Evolutionary conservation across 1,139 yeast species (phyloP).

Genomic region (Nakaseomyces glabratus): DNA sequence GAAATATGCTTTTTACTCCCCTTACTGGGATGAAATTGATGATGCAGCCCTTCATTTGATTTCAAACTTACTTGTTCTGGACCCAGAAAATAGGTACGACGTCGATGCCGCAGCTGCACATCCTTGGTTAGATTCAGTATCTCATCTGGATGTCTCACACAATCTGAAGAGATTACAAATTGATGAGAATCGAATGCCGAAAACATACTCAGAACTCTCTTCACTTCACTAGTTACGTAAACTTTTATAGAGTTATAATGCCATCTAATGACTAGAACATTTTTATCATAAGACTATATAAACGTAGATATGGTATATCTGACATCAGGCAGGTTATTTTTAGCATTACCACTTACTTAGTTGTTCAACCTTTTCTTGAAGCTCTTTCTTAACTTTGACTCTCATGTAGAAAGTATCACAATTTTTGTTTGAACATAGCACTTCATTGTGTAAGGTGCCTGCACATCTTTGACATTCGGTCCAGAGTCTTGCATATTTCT

Average conservation of each 20-base stretch:
- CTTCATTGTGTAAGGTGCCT: slow-evolving; percentile 92
- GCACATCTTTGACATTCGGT: slow-evolving; percentile 98
- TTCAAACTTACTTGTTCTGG: slow-evolving; percentile 49
- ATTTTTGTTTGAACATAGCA: slow-evolving; percentile 87
- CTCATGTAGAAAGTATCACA: slow-evolving; percentile 98
- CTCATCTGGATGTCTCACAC: slow-evolving; percentile 12
- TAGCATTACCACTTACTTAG: slow-evolving; percentile 50
- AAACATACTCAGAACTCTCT: slow-evolving; percentile 29
- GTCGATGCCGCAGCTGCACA: slow-evolving; percentile 46
- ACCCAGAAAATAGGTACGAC: slow-evolving; percentile 45
- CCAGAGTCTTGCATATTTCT: slow-evolving; percentile 84
- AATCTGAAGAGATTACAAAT: slow-evolving; percentile 21
- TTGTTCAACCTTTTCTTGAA: slow-evolving; percentile 58
- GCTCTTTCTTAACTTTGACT: slow-evolving; percentile 86
- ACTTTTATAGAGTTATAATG: too few species aligned
- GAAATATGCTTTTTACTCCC: slow-evolving; percentile 64
- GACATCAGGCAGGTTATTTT: too few species aligned
- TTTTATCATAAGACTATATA: too few species aligned
- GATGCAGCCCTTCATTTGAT: slow-evolving; percentile 61
- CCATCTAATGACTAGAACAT: too few species aligned
- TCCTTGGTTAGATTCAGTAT: slow-evolving; percentile 42
- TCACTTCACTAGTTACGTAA: too few species aligned
- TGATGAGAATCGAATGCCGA: slow-evolving; percentile 22
- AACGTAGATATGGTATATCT: too few species aligned
- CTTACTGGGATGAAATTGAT: slow-evolving; percentile 66